Evolutionary conservation across 441 rosid species (phyloP).

Genomic region (Populus trichocarpa): DNA sequence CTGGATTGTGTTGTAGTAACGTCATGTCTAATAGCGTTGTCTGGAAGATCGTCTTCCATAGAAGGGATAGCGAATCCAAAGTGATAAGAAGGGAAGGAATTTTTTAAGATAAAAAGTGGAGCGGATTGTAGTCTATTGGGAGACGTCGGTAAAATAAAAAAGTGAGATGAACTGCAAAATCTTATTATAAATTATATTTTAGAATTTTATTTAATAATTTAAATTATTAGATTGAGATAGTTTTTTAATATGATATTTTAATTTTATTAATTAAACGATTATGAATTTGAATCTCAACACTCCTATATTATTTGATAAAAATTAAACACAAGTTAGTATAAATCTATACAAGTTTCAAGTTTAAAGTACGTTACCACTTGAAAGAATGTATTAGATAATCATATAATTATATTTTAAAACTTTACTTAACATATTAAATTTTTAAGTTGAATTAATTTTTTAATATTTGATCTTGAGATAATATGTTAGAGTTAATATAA

Average conservation of each 20-base stretch:
- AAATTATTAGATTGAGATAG: too few species aligned
- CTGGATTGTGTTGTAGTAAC: neutral
- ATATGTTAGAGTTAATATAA: too few species aligned
- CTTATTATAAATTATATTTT: too few species aligned
- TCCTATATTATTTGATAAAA: rapidly evolving
- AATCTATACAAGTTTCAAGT: rapidly evolving
- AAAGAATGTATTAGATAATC: rapidly evolving
- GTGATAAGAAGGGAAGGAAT: neutral
- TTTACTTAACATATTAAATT: rapidly evolving
- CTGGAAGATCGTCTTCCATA: neutral
- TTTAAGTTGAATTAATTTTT: too few species aligned
- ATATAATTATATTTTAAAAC: too few species aligned
- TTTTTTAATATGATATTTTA: too few species aligned
- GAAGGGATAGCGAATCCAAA: neutral
- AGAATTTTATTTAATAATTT: too few species aligned
- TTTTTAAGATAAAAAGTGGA: neutral
- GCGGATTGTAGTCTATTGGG: neutral
- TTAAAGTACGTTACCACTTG: rapidly evolving
- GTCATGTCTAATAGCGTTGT: neutral
- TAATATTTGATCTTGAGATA: rapidly evolving
- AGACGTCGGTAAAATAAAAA: too few species aligned
- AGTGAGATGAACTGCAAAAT: neutral
- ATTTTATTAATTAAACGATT: too few species aligned
- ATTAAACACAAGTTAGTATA: rapidly evolving
- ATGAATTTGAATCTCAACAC: too few species aligned